These are phyloP conservation scores for Ustilago shanxiensis DNA, from an alignment of 1,284 basidiomycete genomes.

Conservation along the genomic window DNA sequence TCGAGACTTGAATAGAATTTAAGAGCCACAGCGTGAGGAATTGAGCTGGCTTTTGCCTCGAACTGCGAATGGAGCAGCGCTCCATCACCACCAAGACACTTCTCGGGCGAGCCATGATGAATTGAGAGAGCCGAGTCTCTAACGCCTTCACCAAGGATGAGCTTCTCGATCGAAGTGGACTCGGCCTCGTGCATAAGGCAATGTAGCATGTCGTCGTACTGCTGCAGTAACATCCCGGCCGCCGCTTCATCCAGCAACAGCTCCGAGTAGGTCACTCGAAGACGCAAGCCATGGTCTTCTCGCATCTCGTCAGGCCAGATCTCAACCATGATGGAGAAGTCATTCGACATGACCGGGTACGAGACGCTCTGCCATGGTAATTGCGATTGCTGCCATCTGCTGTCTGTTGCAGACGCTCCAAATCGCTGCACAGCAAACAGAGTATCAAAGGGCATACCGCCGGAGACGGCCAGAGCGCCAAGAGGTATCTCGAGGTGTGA, in stretches of 20 bases:
- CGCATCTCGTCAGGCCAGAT: constrained; percentile 10
- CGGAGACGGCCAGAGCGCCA: constrained; percentile 17
- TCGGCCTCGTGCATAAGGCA: constrained; percentile 6
- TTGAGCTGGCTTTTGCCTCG: constrained; percentile 2
- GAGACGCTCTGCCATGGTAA: constrained; percentile 12
- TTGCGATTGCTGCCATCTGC: too few relatives aligned
- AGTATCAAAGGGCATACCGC: constrained; percentile 28
- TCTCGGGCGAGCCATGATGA: too few relatives aligned
- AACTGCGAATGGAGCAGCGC: constrained; percentile 21
- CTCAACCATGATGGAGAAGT: constrained; percentile 35
- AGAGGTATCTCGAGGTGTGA: constrained; percentile 27
- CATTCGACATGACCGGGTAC: constrained; percentile 33
- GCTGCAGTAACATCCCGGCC: constrained; percentile 16
- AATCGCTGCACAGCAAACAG: constrained; percentile 31
- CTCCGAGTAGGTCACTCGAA: constrained; percentile 20
- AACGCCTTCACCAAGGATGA: constrained; percentile 6
- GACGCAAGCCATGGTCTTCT: not conserved
- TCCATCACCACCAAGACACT: too few relatives aligned
- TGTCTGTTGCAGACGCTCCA: too few relatives aligned
- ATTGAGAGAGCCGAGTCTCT: too few relatives aligned
- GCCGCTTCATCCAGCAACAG: constrained; percentile 18
- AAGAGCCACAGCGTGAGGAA: constrained; percentile 14
- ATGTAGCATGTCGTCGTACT: constrained; percentile 22
- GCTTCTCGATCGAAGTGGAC: constrained; percentile 7
- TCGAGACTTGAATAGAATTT: constrained; percentile 9